Conservation (phyloP, 2,329 filamentous ascomycete species). For the Fusarium praegraminearum region DNA sequence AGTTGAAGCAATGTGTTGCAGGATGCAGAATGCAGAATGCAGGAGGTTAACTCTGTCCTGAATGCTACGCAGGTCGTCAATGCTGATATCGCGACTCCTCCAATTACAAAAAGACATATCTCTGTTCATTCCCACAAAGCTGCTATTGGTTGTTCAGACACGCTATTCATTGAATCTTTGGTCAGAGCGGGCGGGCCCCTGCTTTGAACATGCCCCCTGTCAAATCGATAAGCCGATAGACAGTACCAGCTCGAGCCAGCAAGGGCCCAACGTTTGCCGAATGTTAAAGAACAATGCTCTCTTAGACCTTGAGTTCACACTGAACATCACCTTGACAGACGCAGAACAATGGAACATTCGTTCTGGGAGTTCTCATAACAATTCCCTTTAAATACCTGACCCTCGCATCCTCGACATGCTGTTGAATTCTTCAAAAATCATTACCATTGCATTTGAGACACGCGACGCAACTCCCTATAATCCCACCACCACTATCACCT, state of each 20-base stretch:
- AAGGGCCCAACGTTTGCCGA: constrained; percentile 26
- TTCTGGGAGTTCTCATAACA: constrained; percentile 24
- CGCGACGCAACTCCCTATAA: constrained; percentile 47
- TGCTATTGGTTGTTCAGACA: neutral
- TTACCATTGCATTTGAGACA: constrained; percentile 37
- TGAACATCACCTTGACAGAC: constrained; percentile 30
- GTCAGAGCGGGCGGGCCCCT: constrained; percentile 1
- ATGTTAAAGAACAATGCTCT: constrained; percentile 40
- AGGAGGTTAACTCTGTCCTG: neutral
- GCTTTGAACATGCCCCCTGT: constrained; percentile 29
- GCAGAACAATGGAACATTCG: constrained; percentile 36
- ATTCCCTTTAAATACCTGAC: constrained; percentile 23
- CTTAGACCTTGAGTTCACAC: constrained; percentile 23
- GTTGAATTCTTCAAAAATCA: constrained; percentile 26
- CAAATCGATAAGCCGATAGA: constrained; percentile 45
- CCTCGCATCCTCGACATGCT: constrained; percentile 38
- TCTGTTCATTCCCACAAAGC: neutral
- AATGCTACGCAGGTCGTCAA: neutral
- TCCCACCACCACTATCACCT: constrained; percentile 24
- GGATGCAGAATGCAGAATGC: neutral
- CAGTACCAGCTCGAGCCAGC: constrained; percentile 11
- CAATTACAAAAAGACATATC: constrained; percentile 8
- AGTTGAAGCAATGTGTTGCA: neutral
- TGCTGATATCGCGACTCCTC: neutral
- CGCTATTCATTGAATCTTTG: constrained; percentile 12